Percentiles rank a stretch among this genome's conserved stretches.
Evolutionary conservation across 148 eudicot species (phyloP).

Genomic region (Fagopyrum esculentum): DNA sequence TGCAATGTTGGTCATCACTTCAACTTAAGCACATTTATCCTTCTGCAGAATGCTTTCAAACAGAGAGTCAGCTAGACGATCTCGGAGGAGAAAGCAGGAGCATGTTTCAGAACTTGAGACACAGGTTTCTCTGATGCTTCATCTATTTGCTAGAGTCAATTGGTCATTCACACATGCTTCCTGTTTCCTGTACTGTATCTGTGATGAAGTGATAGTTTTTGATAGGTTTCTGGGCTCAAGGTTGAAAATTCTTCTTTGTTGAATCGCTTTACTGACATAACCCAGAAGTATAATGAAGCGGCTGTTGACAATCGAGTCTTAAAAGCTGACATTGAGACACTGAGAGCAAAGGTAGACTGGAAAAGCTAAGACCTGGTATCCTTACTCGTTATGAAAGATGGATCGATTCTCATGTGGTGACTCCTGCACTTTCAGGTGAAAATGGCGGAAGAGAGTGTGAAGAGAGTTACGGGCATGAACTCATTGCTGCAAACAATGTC

Average conservation of each 20-base stretch:
- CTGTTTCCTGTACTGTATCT: not conserved
- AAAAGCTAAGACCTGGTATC: not conserved
- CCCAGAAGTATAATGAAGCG: constrained; percentile 87
- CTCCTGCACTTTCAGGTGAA: constrained; percentile 49
- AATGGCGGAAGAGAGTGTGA: constrained; percentile 97
- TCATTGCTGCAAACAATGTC: constrained; percentile 82
- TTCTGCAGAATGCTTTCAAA: constrained; percentile 89
- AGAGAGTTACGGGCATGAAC: constrained; percentile 80
- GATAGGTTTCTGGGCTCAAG: constrained; percentile 76
- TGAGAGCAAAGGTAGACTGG: constrained; percentile 80
- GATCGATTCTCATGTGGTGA: not conserved
- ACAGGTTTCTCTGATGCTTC: constrained; percentile 46
- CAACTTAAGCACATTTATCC: not conserved
- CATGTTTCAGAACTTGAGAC: constrained; percentile 93
- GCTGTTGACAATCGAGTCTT: constrained; percentile 96
- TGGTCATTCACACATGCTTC: not conserved
- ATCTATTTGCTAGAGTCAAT: not conserved
- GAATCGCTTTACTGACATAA: constrained; percentile 78
- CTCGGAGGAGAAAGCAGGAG: constrained; percentile 96
- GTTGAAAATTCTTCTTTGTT: constrained; percentile 86
- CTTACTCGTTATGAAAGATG: not conserved
- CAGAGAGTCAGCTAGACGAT: constrained; percentile 97
- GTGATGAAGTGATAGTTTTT: not conserved
- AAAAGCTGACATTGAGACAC: constrained; percentile 95
- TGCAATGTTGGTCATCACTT: not conserved